Evolutionary conservation across 78 protist species (phyloP), one percentile per base, ranked within the genome.

Genomic region (Monosiga brevicollis): DNA sequence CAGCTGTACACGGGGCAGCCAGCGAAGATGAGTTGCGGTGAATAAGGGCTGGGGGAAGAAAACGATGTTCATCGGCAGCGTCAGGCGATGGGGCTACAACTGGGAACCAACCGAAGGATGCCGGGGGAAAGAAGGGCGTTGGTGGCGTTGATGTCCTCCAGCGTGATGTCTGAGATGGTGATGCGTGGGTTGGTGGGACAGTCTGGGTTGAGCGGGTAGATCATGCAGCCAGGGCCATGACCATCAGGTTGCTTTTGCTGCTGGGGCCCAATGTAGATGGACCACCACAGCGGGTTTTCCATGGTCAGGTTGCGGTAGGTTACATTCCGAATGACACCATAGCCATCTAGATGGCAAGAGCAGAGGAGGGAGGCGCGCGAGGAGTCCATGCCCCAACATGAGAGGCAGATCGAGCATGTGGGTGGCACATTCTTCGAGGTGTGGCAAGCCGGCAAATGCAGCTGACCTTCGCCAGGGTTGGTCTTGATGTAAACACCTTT

Each of bases 401-500:
- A n/a, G n/a, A n/a, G n/a, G n/a, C n/a, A n/a, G n/a, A n/a, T n/a
- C n/a, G n/a, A n/a, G n/a, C n/a, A n/a, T n/a, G n/a, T n/a, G n/a
- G n/a, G n/a, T n/a, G n/a, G n/a, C n/a, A n/a, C n/a, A n/a, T n/a
- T n/a, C n/a, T n/a, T n/a, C n/a, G n/a, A n/a, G n/a, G n/a, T n/a
- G n/a, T n/a, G n/a, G n/a, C n/a, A n/a, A n/a, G n/a, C n/a, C n/a
- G n/a, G n/a, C n/a, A n/a, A n/a, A n/a, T n/a, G n/a, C n/a, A n/a
- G n/a, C n/a, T n/a, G n/a, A n/a, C n/a, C n/a, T 24, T 70, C 49
- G 37, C 83, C 83, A 39, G 83, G 83, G 26, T 80, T 80, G 37
- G 83, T 35, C 82, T 80, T 80, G 83, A 80, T 22, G 75, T 80
- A 80, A 41, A 80, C 49, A 25, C 73, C 83, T 32, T 80, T 80